These are phyloP conservation scores for Suillus decipiens DNA, from an alignment of 768 basidiomycete genomes.

Conservation along the genomic window DNA sequence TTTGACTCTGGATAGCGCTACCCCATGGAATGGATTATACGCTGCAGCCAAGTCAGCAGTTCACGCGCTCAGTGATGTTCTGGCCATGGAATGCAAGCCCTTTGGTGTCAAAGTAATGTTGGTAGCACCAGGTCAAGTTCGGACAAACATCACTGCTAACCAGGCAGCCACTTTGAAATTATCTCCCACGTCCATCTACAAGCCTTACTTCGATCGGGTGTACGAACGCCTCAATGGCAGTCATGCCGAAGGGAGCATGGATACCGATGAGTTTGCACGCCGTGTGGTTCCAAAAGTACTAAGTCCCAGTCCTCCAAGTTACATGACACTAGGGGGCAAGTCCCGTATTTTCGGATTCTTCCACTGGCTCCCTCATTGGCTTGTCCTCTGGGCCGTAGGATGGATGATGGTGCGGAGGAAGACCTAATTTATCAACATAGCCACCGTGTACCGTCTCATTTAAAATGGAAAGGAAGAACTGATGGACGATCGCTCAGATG, in stretches of 20 bases:
- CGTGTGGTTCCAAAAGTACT: constrained; percentile 53
- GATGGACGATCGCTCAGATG: not conserved
- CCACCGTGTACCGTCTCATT: not conserved
- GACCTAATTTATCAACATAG: not conserved
- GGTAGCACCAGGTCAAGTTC: constrained; percentile 64
- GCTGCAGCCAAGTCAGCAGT: constrained; percentile 59
- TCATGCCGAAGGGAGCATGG: constrained; percentile 50
- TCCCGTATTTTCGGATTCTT: constrained; percentile 26
- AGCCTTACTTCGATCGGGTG: constrained; percentile 52
- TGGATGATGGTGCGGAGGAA: not conserved
- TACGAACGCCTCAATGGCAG: constrained; percentile 55
- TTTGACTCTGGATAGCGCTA: constrained; percentile 43
- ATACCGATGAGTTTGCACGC: constrained; percentile 53
- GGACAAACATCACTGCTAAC: constrained; percentile 65
- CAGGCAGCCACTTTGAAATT: constrained; percentile 44
- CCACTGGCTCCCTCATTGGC: constrained; percentile 29
- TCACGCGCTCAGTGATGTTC: constrained; percentile 59
- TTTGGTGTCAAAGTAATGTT: constrained; percentile 73
- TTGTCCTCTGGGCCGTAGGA: constrained; percentile 20
- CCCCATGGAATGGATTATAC: constrained; percentile 70
- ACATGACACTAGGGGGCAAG: constrained; percentile 50
- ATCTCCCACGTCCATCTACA: constrained; percentile 57
- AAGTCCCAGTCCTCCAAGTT: constrained; percentile 47
- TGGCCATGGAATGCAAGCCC: constrained; percentile 75
- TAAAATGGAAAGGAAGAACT: not conserved